A percentile compares a stretch with the other conserved stretches of the same genome.
These are phyloP conservation scores for Sparassis latifolia DNA, from an alignment of 1,284 basidiomycete genomes.

Conservation along the genomic window DNA sequence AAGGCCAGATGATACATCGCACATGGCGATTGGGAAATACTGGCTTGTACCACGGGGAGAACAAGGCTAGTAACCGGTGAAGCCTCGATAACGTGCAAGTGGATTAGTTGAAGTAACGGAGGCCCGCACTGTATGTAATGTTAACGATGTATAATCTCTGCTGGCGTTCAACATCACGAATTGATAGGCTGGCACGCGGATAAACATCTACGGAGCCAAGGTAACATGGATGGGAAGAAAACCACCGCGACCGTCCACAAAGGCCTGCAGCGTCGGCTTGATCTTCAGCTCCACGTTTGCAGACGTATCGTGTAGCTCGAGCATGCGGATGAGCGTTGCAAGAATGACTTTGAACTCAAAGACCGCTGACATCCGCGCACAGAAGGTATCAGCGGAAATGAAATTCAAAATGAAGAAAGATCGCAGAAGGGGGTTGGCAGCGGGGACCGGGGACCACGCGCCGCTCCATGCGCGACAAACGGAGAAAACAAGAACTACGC, in stretches of 20 bases:
- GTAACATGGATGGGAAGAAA: constrained; percentile 16
- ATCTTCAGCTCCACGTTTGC: constrained; percentile 25
- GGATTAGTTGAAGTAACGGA: too few species aligned
- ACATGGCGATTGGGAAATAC: too few species aligned
- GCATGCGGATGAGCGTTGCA: constrained; percentile 28
- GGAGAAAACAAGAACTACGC: neutral
- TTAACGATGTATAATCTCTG: too few species aligned
- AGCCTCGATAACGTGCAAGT: too few species aligned
- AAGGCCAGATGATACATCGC: too few species aligned
- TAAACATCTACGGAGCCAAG: constrained; percentile 10
- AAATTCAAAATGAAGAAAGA: neutral
- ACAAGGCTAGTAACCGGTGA: too few species aligned
- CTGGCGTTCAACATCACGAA: too few species aligned
- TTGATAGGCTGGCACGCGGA: too few species aligned
- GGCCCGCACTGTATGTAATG: too few species aligned
- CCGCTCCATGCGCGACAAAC: neutral
- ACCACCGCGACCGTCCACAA: constrained; percentile 26
- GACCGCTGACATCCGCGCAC: constrained; percentile 18
- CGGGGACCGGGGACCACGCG: neutral
- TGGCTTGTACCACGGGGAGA: too few species aligned
- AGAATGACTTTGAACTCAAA: constrained; percentile 36
- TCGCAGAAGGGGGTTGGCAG: neutral
- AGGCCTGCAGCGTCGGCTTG: constrained; percentile 32
- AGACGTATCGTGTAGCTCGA: constrained; percentile 32
- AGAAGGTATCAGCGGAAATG: neutral